Percentiles rank a stretch among this genome's conserved stretches.
Evolutionary conservation across 2,329 filamentous ascomycete genomes (phyloP).

Genomic region (Blumeria hordei): DNA sequence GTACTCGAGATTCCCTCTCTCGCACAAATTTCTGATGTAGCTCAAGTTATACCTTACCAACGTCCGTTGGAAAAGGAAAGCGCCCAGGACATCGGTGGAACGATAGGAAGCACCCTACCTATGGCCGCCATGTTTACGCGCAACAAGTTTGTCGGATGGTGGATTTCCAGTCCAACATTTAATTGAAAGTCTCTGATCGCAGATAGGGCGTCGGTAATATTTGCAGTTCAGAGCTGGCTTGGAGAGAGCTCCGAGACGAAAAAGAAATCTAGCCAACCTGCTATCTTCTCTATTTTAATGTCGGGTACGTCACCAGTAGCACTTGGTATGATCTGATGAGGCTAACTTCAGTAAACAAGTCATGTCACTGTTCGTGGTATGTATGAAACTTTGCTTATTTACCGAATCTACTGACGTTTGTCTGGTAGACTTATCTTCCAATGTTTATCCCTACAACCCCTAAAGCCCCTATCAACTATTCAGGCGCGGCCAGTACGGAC

Average conservation of each 20-base stretch:
- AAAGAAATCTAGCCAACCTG: conserved; percentile 43
- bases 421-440: conserved; percentile 31
- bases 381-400: conserved; percentile 7
- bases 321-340: not conserved
- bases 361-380: conserved; percentile 19
- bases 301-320: conserved; percentile 25
- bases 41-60: conserved; percentile 65
- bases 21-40: not conserved
- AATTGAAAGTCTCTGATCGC: not conserved
- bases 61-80: conserved; percentile 42
- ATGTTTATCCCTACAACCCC: conserved; percentile 34
- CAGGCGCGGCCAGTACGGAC: no score
- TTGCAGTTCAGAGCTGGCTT: conserved; percentile 54
- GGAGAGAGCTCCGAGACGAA: conserved; percentile 45
- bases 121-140: conserved; percentile 92
- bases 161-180: conserved; percentile 8
- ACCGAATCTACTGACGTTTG: not conserved
- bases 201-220: conserved; percentile 43
- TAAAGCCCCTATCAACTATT: no score
- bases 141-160: conserved; percentile 57
- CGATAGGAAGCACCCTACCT: conserved; percentile 52
- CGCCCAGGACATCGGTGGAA: conserved; percentile 46
- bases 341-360: conserved; percentile 9
- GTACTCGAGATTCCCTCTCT: conserved; percentile 11
- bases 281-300: conserved; percentile 56